Evolutionary conservation across 495 filamentous ascomycete genomes (phyloP).

Genomic region (Antarctomyces pellizariae): DNA sequence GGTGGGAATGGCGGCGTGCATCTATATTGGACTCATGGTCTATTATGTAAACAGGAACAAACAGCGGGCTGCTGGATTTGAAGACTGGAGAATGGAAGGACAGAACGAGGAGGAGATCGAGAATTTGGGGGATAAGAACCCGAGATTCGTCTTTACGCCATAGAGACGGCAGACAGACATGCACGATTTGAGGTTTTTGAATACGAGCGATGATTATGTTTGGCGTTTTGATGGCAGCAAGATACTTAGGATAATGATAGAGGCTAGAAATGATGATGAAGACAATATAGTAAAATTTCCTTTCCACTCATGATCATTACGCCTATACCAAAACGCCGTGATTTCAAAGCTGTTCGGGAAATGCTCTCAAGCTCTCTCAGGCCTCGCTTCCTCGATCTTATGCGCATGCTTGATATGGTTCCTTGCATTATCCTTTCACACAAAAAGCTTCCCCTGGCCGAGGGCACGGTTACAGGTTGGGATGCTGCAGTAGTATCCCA

Average conservation of each 20-base stretch:
- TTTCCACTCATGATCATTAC: background rate
- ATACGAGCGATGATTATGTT: background rate
- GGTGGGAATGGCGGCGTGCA: conserved; percentile 21
- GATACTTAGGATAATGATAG: background rate
- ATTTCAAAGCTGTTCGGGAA: no score
- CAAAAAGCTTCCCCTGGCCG: no score
- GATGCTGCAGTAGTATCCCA: no score
- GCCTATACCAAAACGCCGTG: no score
- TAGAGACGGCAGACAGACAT: no score
- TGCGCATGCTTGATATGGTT: no score
- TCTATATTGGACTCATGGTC: conserved; percentile 27
- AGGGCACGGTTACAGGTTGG: no score
- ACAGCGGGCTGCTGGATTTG: conserved; percentile 24
- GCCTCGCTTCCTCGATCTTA: no score
- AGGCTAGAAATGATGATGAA: conserved; percentile 1
- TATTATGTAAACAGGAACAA: conserved; percentile 29
- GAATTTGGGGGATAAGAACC: conserved; percentile 46
- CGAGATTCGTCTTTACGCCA: no score
- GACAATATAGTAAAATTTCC: background rate
- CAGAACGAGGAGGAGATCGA: conserved; percentile 39
- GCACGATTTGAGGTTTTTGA: conserved; percentile 22
- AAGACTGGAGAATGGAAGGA: conserved; percentile 28
- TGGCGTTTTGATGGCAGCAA: background rate
- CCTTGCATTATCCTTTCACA: no score
- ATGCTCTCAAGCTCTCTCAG: no score